phyloP scores from a whole-genome alignment of 2,329 filamentous ascomycete species.

The Paracamarosporium sp. region DNA sequence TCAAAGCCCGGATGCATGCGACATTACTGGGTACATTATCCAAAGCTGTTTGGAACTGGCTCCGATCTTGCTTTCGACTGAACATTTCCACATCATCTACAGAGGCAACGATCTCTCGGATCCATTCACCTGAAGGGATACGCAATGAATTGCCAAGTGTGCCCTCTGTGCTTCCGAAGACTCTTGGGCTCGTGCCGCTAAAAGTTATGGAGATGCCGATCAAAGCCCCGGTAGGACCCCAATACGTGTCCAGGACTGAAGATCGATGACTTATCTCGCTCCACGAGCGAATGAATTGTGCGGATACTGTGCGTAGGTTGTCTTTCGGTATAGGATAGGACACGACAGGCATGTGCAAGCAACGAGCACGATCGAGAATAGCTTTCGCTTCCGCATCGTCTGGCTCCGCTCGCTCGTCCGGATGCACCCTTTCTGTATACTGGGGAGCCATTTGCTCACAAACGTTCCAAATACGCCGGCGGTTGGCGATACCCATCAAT shows the following conservation, averaged over 20 bases:
- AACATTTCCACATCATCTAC: conserved; percentile 2
- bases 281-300: neutral
- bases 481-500: conserved; percentile 32
- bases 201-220: neutral
- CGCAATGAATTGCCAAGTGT: neutral
- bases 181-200: neutral
- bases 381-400: neutral
- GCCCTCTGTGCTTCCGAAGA: neutral
- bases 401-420: neutral
- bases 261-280: neutral
- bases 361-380: neutral
- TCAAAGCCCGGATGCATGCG: neutral
- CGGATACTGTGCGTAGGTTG: neutral
- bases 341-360: neutral
- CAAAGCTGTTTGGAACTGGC: neutral
- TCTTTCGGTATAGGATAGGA: neutral
- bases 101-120: neutral
- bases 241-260: neutral
- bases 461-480: conserved; percentile 29
- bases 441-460: neutral
- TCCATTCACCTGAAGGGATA: neutral
- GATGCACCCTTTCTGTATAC: neutral
- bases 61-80: neutral
- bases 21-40: neutral
- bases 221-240: neutral